Conservation (phyloP, 371 early-diverging fungal genomes). For the Circinella umbellata region DNA sequence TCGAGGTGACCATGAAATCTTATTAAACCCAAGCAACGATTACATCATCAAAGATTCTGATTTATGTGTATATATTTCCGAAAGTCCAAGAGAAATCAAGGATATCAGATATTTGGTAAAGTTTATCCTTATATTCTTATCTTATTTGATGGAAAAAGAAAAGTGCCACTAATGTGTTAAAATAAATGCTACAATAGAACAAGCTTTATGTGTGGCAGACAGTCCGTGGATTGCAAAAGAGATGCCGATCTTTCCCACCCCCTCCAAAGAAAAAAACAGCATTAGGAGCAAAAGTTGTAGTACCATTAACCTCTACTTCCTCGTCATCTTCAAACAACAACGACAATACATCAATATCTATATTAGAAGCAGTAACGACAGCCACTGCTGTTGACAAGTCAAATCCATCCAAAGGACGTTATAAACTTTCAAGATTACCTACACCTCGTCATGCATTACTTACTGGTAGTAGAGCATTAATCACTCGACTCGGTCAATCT, state of each 20-base stretch:
- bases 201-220: constrained; percentile 18
- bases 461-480: constrained; percentile 36
- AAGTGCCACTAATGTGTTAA: no score
- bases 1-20: constrained; percentile 45
- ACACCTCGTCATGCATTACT: constrained; percentile 34
- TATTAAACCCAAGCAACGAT: constrained; percentile 70
- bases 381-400: background rate
- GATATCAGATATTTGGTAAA: constrained; percentile 49
- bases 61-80: constrained; percentile 67
- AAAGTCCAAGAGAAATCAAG: constrained; percentile 58
- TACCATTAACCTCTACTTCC: no score
- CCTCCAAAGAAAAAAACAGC: background rate
- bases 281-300: no score
- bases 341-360: no score
- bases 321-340: no score
- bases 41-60: constrained; percentile 61
- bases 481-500: constrained; percentile 35
- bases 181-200: constrained; percentile 8
- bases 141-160: background rate
- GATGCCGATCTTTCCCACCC: background rate
- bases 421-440: constrained; percentile 23
- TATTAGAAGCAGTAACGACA: background rate
- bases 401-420: constrained; percentile 10
- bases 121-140: background rate
- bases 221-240: background rate